Evolutionary conservation across 306 rosid genomes (phyloP).

Genomic region (Amphicarpaea edgeworthii): DNA sequence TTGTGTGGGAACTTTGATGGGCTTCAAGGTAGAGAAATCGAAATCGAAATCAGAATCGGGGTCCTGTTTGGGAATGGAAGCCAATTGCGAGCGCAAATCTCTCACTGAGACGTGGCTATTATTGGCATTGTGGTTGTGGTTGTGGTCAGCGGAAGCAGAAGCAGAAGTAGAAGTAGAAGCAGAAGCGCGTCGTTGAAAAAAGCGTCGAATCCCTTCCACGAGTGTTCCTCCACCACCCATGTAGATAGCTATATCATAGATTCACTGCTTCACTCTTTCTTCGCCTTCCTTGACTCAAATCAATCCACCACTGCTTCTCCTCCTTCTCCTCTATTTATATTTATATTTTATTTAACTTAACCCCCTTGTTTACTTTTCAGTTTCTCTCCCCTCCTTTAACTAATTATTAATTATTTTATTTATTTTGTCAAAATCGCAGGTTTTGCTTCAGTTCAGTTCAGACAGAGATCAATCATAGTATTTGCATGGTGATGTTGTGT

Average conservation of each 20-base stretch:
- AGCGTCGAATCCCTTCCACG: constrained; percentile 56
- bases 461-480: not conserved
- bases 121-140: not conserved
- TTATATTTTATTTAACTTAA: too few relatives aligned
- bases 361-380: not conserved
- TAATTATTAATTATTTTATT: not conserved
- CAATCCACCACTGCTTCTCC: constrained; percentile 31
- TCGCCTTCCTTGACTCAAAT: constrained; percentile 48
- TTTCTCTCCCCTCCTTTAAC: not conserved
- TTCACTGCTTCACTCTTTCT: constrained; percentile 19
- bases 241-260: not conserved
- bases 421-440: too few relatives aligned
- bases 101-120: constrained; percentile 40
- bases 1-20: constrained; percentile 49
- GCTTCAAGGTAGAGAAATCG: constrained; percentile 48
- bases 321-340: not conserved
- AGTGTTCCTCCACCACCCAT: constrained; percentile 65
- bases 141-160: not conserved
- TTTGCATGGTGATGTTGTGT: not conserved
- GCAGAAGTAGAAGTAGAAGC: constrained; percentile 5
- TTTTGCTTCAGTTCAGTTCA: too few relatives aligned
- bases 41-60: constrained; percentile 8
- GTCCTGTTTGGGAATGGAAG: constrained; percentile 45
- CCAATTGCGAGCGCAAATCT: constrained; percentile 54
- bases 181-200: constrained; percentile 57